A percentile compares a stretch with the other conserved stretches of the same genome.
phyloP scores from a whole-genome alignment of 2,329 filamentous ascomycete species.

The Stromatinia cepivora region DNA sequence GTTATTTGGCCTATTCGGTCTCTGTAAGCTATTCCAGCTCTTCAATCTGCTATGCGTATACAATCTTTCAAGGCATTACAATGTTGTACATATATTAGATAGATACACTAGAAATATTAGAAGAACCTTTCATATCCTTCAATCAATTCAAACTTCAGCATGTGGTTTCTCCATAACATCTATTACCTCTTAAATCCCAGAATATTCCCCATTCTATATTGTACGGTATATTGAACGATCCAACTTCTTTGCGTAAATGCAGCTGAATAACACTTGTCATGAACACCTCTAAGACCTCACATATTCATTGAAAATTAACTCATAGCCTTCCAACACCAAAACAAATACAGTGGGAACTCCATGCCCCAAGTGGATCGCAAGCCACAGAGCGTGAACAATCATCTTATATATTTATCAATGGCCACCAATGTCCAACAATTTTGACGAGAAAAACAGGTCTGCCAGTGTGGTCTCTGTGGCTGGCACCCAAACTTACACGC shows the following conservation, averaged over 20 bases:
- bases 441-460: too few species aligned
- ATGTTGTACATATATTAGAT: background rate
- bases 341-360: background rate
- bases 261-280: too few species aligned
- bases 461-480: too few species aligned
- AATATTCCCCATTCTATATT: background rate
- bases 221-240: background rate
- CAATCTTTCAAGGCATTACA: background rate
- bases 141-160: background rate
- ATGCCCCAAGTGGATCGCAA: too few species aligned
- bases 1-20: background rate
- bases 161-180: background rate
- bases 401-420: too few species aligned
- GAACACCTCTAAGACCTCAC: background rate
- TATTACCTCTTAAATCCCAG: background rate
- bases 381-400: too few species aligned
- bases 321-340: background rate
- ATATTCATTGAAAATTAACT: background rate
- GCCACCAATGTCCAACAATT: too few species aligned
- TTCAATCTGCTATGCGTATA: background rate
- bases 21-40: background rate
- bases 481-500: too few species aligned
- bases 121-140: background rate
- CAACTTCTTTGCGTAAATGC: rapidly evolving
- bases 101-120: background rate